These are phyloP conservation scores for Magnaporthiopsis poae DNA, from an alignment of 2,329 filamentous ascomycete species.

Conservation along the genomic window DNA sequence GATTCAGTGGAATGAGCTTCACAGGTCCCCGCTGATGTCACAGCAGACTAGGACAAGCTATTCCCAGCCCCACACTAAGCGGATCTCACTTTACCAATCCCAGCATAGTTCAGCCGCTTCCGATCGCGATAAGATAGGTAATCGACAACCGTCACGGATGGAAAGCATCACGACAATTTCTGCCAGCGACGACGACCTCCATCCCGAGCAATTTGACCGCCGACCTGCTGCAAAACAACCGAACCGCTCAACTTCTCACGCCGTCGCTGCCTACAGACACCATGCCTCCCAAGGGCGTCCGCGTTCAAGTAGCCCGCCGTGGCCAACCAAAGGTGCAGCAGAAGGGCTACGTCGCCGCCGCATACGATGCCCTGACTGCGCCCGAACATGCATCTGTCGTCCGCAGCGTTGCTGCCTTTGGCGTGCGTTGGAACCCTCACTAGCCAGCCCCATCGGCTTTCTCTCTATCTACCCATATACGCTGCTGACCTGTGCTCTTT, in stretches of 20 bases:
- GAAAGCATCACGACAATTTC: background rate
- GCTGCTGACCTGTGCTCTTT: slow-evolving; percentile 2
- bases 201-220: background rate
- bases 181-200: background rate
- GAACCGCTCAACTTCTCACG: slow-evolving; percentile 13
- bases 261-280: slow-evolving; percentile 13
- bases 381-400: slow-evolving; percentile 56
- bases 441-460: no score
- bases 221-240: slow-evolving; percentile 10
- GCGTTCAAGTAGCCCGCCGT: slow-evolving; percentile 37
- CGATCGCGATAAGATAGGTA: background rate
- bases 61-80: background rate
- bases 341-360: slow-evolving; percentile 41
- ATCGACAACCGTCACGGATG: background rate
- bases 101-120: background rate
- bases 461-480: background rate
- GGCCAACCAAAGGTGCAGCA: slow-evolving; percentile 31
- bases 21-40: background rate
- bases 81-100: background rate
- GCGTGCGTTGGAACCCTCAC: slow-evolving; percentile 31
- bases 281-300: slow-evolving; percentile 56
- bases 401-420: slow-evolving; percentile 50
- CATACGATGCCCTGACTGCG: slow-evolving; percentile 49
- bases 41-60: background rate
- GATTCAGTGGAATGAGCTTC: no score